A percentile compares a stretch with the other conserved stretches of the same genome.
These are phyloP conservation scores for Ajuga reptans DNA, from an alignment of 305 asterid genomes.

Conservation along the genomic window DNA sequence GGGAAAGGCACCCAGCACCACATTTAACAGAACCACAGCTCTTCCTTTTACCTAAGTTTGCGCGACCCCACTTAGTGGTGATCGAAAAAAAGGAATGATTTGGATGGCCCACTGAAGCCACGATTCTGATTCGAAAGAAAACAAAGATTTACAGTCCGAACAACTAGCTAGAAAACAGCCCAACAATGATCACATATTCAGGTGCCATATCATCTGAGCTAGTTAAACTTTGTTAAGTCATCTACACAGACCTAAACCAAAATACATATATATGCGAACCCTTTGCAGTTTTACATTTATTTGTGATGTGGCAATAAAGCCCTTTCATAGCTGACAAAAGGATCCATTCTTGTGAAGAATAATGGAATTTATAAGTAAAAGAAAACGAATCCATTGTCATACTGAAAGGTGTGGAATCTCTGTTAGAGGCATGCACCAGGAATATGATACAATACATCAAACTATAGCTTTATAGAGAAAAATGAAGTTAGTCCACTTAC, in stretches of 20 bases:
- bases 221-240: neutral
- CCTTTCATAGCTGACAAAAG: neutral
- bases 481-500: slow-evolving; percentile 39
- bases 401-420: slow-evolving; percentile 3
- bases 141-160: too few relatives aligned
- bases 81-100: too few relatives aligned
- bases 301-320: neutral
- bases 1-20: too few relatives aligned
- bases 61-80: too few relatives aligned
- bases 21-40: too few relatives aligned
- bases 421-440: neutral
- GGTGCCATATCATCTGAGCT: neutral
- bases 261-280: neutral
- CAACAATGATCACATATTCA: neutral
- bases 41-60: too few relatives aligned
- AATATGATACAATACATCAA: neutral
- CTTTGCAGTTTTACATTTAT: neutral
- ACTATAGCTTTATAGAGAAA: neutral
- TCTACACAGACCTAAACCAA: slow-evolving; percentile 2
- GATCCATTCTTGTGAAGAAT: neutral
- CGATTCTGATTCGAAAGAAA: too few relatives aligned
- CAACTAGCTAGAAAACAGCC: too few relatives aligned
- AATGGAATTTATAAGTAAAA: neutral
- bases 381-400: neutral
- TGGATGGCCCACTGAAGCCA: too few relatives aligned